These are phyloP conservation scores for Setaria viridis DNA, from an alignment of 202 grass and related monocot species.

Conservation along the genomic window DNA sequence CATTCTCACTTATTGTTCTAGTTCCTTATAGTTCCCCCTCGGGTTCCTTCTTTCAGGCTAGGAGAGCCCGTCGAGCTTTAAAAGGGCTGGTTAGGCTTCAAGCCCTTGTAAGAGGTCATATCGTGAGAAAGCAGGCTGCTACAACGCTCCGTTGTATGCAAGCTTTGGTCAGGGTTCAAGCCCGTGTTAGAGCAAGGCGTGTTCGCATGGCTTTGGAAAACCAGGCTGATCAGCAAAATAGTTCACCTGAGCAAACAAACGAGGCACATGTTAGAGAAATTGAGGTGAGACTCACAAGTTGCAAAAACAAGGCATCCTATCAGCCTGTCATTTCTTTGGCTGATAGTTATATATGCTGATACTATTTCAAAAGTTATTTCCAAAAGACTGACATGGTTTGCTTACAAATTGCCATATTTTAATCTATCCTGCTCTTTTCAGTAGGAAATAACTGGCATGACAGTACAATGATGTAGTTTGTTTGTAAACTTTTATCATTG, in stretches of 20 bases:
- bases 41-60: conserved; percentile 71
- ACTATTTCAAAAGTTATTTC: background rate
- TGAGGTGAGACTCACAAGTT: conserved; percentile 64
- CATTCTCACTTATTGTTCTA: conserved; percentile 6
- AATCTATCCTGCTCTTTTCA: background rate
- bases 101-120: conserved; percentile 94
- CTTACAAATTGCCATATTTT: background rate
- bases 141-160: conserved; percentile 93
- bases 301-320: conserved; percentile 6
- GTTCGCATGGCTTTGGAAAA: conserved; percentile 92
- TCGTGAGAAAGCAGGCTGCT: conserved; percentile 97
- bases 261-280: conserved; percentile 73
- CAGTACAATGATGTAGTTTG: conserved; percentile 8
- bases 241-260: conserved; percentile 51
- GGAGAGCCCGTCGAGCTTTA: conserved; percentile 87
- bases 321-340: background rate
- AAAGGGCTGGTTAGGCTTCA: conserved; percentile 95
- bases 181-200: conserved; percentile 85
- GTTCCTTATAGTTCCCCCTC: conserved; percentile 1
- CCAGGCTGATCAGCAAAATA: conserved; percentile 65
- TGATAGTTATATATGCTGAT: conserved; percentile 10
- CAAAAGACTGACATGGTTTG: background rate
- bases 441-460: conserved; percentile 14
- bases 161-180: conserved; percentile 94
- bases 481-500: conserved; percentile 25